A percentile compares a stretch with the other conserved stretches of the same genome.
Evolutionary conservation across 345 rosid genomes (phyloP).

Genomic region (Tarenaya hassleriana): DNA sequence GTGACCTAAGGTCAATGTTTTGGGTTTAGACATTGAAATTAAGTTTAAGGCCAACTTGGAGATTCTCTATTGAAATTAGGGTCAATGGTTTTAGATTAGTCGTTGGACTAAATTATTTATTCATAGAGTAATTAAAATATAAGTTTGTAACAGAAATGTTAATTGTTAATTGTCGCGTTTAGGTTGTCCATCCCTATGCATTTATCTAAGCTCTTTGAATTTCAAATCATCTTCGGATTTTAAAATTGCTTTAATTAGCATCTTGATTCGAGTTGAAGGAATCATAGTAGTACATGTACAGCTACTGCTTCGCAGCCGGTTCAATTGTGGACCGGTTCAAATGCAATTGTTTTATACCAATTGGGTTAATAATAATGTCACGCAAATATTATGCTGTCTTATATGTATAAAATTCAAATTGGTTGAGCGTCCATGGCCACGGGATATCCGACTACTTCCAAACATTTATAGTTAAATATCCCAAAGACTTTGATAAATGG

Average conservation of each 20-base stretch:
- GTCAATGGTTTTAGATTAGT: conserved; percentile 43
- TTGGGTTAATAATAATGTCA: conserved; percentile 1
- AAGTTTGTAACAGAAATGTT: background rate
- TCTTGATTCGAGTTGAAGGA: conserved; percentile 21
- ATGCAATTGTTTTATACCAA: background rate
- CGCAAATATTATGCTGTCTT: background rate
- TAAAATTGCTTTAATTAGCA: background rate
- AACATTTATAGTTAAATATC: too few species aligned
- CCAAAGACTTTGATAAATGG: too few species aligned
- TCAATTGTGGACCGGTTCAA: conserved; percentile 17
- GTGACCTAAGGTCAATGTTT: conserved; percentile 37
- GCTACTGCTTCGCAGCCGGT: conserved; percentile 9
- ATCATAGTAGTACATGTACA: conserved; percentile 24
- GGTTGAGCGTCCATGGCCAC: background rate
- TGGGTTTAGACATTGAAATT: conserved; percentile 29
- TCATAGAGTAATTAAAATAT: background rate
- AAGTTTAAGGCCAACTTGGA: conserved; percentile 38
- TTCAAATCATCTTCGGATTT: conserved; percentile 7
- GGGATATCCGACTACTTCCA: background rate
- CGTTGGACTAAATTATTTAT: conserved; percentile 23
- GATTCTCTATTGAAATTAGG: conserved; percentile 33
- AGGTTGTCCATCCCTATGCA: conserved; percentile 26
- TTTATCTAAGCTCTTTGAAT: conserved; percentile 26
- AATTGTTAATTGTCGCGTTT: conserved; percentile 5
- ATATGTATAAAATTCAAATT: conserved; percentile 4